Percentiles rank a stretch among this genome's conserved stretches.
Conservation (phyloP, 495 filamentous ascomycete genomes). For the Astrothelium macrocarpum region DNA sequence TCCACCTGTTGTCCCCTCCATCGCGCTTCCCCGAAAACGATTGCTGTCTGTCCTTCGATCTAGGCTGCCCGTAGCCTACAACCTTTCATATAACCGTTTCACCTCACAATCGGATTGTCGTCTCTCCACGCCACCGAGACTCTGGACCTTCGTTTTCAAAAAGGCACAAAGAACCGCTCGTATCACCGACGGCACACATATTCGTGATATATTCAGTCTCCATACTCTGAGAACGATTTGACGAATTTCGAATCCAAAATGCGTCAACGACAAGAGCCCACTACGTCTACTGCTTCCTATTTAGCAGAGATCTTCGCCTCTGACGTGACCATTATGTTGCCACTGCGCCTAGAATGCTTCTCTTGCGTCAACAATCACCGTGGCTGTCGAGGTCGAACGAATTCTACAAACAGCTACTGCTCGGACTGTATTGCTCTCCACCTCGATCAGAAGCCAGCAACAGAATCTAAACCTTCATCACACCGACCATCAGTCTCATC, state of each 20-base stretch:
- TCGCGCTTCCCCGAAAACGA: background rate
- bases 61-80: background rate
- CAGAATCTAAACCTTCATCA: background rate
- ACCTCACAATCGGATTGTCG: background rate
- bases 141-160: no score
- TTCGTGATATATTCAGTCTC: background rate
- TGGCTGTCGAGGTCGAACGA: background rate
- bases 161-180: no score
- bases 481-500: background rate
- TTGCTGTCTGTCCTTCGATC: constrained; percentile 3
- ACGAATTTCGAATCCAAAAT: background rate
- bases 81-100: background rate
- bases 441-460: background rate
- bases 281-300: background rate
- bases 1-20: background rate
- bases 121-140: background rate
- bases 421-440: background rate
- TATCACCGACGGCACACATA: no score
- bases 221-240: background rate
- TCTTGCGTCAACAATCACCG: background rate
- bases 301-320: background rate
- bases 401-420: background rate
- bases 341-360: background rate
- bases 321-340: constrained; percentile 2
- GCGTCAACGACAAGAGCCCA: background rate